Base-by-base conservation (phyloP, 1,284 basidiomycete genomes). In the Ceratobasidium sp. region DNA sequence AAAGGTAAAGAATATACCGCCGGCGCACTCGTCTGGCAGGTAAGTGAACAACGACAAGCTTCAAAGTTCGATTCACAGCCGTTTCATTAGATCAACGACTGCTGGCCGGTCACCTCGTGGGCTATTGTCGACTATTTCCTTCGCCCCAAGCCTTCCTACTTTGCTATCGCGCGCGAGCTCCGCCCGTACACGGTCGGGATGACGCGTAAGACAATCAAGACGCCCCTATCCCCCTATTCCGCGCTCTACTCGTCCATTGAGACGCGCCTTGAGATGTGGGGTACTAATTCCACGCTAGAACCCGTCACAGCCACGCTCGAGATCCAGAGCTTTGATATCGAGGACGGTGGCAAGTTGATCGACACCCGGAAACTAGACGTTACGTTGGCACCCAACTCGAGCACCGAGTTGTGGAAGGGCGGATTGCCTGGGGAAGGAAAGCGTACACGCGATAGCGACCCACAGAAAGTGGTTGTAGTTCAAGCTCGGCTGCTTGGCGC, bases 1-100 rank as follows among this genome's bases (percentile, higher is more conserved):
- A 87, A 84, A 79, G 93, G 93, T 7, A 88, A 86, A 81, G 92
- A 94, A 81, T 89, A 92, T 81, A 92, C 91, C 3, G 88, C 91
- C 2, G 94, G 94, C 55, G 94, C 94, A 23, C 87, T 95, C 46
- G 93, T 95, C 33, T 95, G 94, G 93, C 93, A 93, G 88, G 90
- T 91, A 78, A 57, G 80, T 77, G 3, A 27, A 8, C 38, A 27
- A 23, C 20, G 38, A 4, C 14, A 27, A 27, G 35, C 10, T 48
- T 48, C 18, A 48, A 48, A 12, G 46, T 12, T 48, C 46, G 4
- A 48, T 12, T 48, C 18, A 48, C 46, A 20, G 18, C 46, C 18
- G 3, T 12, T 48, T 3, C 57, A 23, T 41, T n/a, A 80, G 79
- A 64, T 82, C 81, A 93, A 93, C 81, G 91, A 93, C 82, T 92